Evolutionary conservation across 257 asterid species (phyloP).

Genomic region (Nicotiana knightiana): DNA sequence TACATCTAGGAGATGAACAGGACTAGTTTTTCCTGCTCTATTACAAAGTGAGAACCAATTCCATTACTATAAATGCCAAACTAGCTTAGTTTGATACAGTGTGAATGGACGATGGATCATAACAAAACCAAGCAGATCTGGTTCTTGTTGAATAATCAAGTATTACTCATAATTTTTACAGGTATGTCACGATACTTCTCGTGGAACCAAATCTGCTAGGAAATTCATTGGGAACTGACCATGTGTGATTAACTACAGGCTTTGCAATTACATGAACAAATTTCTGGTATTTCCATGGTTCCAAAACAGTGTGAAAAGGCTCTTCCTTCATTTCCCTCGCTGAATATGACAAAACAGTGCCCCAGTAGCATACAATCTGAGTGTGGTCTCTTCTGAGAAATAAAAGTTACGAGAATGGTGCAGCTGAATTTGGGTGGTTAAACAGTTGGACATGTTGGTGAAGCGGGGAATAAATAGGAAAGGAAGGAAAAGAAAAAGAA

Average conservation of each 20-base stretch:
- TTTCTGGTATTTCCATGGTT: neutral
- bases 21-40: neutral
- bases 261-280: neutral
- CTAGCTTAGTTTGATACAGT: neutral
- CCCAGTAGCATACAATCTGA: neutral
- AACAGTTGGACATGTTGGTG: neutral
- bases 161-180: neutral
- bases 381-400: neutral
- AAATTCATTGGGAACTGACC: neutral
- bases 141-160: neutral
- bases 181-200: neutral
- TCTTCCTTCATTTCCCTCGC: neutral
- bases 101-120: neutral
- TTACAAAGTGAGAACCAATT: neutral
- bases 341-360: neutral
- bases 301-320: neutral
- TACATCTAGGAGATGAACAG: neutral
- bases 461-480: neutral
- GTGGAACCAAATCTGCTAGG: neutral
- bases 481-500: neutral
- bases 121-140: neutral
- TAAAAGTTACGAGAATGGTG: neutral
- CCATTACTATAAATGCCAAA: neutral
- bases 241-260: neutral
- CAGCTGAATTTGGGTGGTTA: neutral